These are phyloP conservation scores for Cicer bijugum DNA, from an alignment of 306 rosid genomes.

Conservation along the genomic window DNA sequence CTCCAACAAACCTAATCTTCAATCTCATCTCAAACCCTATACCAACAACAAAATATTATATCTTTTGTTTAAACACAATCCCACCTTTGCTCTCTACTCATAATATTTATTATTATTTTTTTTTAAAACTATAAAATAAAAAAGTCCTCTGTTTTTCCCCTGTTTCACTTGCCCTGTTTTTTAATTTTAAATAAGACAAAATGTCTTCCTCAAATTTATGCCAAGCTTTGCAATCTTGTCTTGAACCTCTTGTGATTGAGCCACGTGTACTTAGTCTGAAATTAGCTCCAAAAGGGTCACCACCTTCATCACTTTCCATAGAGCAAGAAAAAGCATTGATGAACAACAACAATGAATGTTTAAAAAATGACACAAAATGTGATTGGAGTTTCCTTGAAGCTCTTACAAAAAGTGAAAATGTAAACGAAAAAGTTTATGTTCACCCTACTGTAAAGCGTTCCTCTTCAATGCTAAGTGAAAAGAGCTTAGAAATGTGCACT, in stretches of 20 bases:
- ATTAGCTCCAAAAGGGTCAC: conserved; percentile 53
- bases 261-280: conserved; percentile 57
- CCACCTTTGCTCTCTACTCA: neutral
- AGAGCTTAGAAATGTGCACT: conserved; percentile 89
- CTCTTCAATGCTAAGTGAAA: conserved; percentile 59
- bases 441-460: conserved; percentile 63
- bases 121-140: neutral
- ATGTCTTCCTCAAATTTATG: conserved; percentile 60
- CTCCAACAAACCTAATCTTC: conserved; percentile 3
- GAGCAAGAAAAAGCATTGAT: conserved; percentile 13
- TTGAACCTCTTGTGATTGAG: conserved; percentile 51
- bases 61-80: conserved; percentile 20
- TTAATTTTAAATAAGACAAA: conserved; percentile 32
- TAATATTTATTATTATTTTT: neutral
- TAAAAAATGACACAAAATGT: conserved; percentile 13
- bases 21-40: neutral
- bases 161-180: conserved; percentile 31
- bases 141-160: conserved; percentile 44
- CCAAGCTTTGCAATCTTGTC: conserved; percentile 62
- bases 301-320: neutral
- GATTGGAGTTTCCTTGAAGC: conserved; percentile 63
- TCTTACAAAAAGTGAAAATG: conserved; percentile 45
- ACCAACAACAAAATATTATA: conserved; percentile 34
- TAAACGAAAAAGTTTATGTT: conserved; percentile 53
- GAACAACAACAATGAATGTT: conserved; percentile 20